phyloP scores from a whole-genome alignment of 192 early-diverging fungal species.

The Coemansia nantahalensis region DNA sequence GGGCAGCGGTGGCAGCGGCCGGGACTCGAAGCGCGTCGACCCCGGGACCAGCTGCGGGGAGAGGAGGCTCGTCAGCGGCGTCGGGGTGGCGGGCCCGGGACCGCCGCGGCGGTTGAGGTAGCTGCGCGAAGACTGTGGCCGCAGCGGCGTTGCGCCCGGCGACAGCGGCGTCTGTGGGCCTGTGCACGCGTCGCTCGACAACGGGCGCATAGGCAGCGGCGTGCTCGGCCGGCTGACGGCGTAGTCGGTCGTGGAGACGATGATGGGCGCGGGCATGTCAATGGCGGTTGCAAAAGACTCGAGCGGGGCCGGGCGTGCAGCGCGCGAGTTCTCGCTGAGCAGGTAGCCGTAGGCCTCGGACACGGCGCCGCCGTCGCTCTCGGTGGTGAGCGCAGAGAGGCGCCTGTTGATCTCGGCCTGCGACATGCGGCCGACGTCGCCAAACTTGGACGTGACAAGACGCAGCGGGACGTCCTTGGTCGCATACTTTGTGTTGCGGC shows the following conservation, averaged over 20 bases:
- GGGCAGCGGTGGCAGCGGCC: constrained; percentile 11
- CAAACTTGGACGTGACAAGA: constrained; percentile 50
- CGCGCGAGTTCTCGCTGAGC: constrained; percentile 42
- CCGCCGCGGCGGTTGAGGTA: constrained; percentile 7
- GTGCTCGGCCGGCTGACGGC: constrained; percentile 11
- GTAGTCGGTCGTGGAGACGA: constrained; percentile 10
- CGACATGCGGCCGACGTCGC: constrained; percentile 46
- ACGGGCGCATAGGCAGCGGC: constrained; percentile 7
- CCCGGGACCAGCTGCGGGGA: constrained; percentile 8
- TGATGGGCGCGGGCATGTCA: constrained; percentile 26
- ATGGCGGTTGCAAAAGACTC: constrained; percentile 16
- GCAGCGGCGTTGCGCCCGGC: constrained; percentile 4
- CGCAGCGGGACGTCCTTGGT: constrained; percentile 51
- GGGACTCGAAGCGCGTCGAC: constrained; percentile 12
- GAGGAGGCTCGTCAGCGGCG: constrained; percentile 1
- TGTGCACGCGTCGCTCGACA: constrained; percentile 10
- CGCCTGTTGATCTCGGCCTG: constrained; percentile 51
- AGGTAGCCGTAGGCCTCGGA: constrained; percentile 49
- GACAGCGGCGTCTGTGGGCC: not conserved
- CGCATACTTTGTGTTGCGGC: constrained; percentile 38
- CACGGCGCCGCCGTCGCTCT: constrained; percentile 38
- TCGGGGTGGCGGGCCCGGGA: constrained; percentile 4
- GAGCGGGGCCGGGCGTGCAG: constrained; percentile 24
- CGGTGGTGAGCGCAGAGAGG: constrained; percentile 41
- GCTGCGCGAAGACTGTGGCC: constrained; percentile 5